phyloP scores from a whole-genome alignment of 805 yeast genomes.

The Teunomyces tritomae region DNA sequence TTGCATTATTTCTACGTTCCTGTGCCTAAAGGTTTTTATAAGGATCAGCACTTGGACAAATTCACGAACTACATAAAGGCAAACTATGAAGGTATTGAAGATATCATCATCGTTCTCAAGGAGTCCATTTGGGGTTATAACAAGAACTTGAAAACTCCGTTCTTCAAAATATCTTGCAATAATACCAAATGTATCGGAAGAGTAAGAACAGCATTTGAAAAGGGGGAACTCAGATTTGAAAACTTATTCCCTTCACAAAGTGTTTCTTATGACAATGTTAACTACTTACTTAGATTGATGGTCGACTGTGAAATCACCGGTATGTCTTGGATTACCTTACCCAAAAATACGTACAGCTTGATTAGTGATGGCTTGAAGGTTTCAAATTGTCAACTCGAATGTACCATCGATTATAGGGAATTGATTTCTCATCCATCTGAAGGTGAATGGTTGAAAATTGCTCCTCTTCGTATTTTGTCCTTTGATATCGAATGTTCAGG shows the following conservation, averaged over 20 bases:
- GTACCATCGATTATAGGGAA: conserved; percentile 63
- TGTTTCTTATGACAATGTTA: conserved; percentile 86
- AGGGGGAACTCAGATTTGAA: conserved; percentile 69
- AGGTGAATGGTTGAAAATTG: conserved; percentile 90
- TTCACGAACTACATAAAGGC: conserved; percentile 47
- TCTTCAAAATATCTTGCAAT: conserved; percentile 67
- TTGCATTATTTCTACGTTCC: conserved; percentile 89
- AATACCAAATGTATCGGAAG: conserved; percentile 67
- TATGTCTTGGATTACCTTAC: conserved; percentile 96
- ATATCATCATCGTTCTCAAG: conserved; percentile 63
- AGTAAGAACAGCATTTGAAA: conserved; percentile 78
- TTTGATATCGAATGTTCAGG: conserved; percentile 99
- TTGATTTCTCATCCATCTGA: conserved; percentile 81
- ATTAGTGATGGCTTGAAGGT: conserved; percentile 41
- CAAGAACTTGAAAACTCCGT: conserved; percentile 74
- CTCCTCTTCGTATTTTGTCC: conserved; percentile 89
- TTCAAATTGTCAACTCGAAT: conserved; percentile 86
- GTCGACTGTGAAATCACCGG: conserved; percentile 90
- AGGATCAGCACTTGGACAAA: conserved; percentile 48
- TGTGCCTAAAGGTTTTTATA: conserved; percentile 74
- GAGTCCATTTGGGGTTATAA: conserved; percentile 94
- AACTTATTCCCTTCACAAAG: conserved; percentile 58
- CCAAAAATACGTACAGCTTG: conserved; percentile 62
- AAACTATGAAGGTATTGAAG: conserved; percentile 56
- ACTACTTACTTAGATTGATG: conserved; percentile 82